These are phyloP conservation scores for Ramaria sp. DNA, from an alignment of 768 basidiomycete genomes.

Conservation along the genomic window DNA sequence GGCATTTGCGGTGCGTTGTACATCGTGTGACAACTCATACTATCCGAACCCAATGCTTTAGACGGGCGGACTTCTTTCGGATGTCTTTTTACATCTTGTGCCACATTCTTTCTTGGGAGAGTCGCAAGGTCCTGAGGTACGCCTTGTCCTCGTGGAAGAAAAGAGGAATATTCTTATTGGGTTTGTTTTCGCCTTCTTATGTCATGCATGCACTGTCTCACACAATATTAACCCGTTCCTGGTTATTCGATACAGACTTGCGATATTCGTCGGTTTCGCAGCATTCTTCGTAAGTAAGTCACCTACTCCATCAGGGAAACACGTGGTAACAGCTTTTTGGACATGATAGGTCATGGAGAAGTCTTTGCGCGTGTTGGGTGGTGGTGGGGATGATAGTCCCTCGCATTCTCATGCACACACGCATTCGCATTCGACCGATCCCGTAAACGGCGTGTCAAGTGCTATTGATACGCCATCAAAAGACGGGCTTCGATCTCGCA, in stretches of 20 bases:
- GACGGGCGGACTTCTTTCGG: constrained; percentile 87
- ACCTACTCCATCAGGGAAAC: not conserved
- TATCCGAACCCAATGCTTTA: constrained; percentile 18
- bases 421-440: constrained; percentile 44
- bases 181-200: constrained; percentile 29
- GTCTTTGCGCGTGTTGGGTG: constrained; percentile 69
- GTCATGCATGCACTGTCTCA: not conserved
- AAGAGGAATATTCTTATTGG: constrained; percentile 87
- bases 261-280: constrained; percentile 79
- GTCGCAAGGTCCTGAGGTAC: constrained; percentile 58
- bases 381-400: constrained; percentile 41
- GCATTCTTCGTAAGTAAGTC: constrained; percentile 58
- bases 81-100: constrained; percentile 86
- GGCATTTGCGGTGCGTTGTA: constrained; percentile 66
- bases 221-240: not conserved
- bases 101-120: constrained; percentile 92
- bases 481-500: constrained; percentile 42
- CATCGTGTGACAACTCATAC: not conserved
- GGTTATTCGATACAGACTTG: constrained; percentile 35
- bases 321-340: not conserved
- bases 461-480: constrained; percentile 18
- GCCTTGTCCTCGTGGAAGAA: constrained; percentile 79
- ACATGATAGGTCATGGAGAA: constrained; percentile 58
- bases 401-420: constrained; percentile 42
- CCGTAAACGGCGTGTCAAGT: constrained; percentile 15